Evolutionary conservation across 371 early-diverging fungal genomes (phyloP), one percentile per base, ranked within the genome.

Genomic region (Quaeritorhiza haematococci): DNA sequence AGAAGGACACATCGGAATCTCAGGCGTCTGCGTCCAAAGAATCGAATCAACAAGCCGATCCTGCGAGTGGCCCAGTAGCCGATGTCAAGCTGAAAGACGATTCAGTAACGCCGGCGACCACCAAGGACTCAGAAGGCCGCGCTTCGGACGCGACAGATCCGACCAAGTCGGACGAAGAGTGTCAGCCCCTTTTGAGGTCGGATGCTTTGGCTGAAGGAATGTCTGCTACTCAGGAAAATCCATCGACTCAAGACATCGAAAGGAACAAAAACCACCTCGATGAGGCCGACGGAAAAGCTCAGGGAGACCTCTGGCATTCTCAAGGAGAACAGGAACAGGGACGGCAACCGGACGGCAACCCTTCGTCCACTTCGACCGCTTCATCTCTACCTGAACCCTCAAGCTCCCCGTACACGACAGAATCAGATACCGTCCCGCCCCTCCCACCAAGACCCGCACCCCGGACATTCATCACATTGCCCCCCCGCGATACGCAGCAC

Each of bases 381-480:
- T 29, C 46, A 10, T 7, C 21, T 4, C 53, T 8, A 3, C n/a
- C n/a, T n/a, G n/a, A n/a, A 33, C 5, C 4, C n/a, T 33, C 32
- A 10, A 17, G 10, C 49, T 35, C 50, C 32, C 19, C 45, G 4
- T 10, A 1, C 35, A 19, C 62, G 17, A 15, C 23, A 38, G 13
- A 3, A 42, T 1, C 26, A 46, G 27, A n/a, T 29, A 13, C 47
- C 53, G 23, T 6, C 46, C 21, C 46, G 17, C 46, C 55, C 43
- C 28, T 26, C 47, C 38, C 23, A 8, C 49, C 46, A 3, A 32
- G 21, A 44, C 19, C 6, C 30, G 8, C 13, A 17, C 13, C 44
- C 35, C 38, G 62, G 15, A 66, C 68, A 0, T 68, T 74, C 61
- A 65, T 65, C 53, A 55, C 49, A 24, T 60, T 62, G 0, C 71